phyloP scores from a whole-genome alignment of 2,329 filamentous ascomycete genomes.

The Penicillium occitanis region DNA sequence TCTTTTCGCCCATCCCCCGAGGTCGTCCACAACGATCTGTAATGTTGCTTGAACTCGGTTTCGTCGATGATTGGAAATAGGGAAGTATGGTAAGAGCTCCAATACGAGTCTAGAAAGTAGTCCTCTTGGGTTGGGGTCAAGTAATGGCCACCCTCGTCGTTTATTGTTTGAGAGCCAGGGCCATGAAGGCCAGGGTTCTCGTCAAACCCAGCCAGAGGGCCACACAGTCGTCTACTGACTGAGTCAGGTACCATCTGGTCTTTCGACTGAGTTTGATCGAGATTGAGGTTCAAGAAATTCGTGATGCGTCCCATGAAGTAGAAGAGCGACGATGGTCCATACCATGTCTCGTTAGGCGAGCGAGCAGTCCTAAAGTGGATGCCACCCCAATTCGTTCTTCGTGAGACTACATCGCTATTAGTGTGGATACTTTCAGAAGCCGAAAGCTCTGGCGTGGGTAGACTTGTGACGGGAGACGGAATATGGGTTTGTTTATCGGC shows the following conservation, averaged over 20 bases:
- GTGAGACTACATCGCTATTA: slow-evolving; percentile 20
- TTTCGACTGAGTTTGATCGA: slow-evolving; percentile 35
- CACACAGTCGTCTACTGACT: slow-evolving; percentile 24
- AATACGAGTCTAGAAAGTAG: slow-evolving; percentile 50
- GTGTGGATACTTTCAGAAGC: background rate
- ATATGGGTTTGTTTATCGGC: slow-evolving; percentile 31
- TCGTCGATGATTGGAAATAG: slow-evolving; percentile 48
- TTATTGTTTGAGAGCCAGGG: slow-evolving; percentile 19
- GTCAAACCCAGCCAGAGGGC: slow-evolving; percentile 19
- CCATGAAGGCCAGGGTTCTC: background rate
- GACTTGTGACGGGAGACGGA: background rate
- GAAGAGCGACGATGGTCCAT: slow-evolving; percentile 48
- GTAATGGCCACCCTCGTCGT: slow-evolving; percentile 26
- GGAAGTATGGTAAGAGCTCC: slow-evolving; percentile 48
- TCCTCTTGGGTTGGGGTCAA: slow-evolving; percentile 48
- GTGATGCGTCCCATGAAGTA: slow-evolving; percentile 50
- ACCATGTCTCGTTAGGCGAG: slow-evolving; percentile 42
- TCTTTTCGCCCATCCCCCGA: slow-evolving; percentile 36
- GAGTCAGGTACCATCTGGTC: slow-evolving; percentile 35
- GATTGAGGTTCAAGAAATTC: slow-evolving; percentile 35
- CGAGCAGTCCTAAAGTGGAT: slow-evolving; percentile 41
- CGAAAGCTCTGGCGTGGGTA: slow-evolving; percentile 11
- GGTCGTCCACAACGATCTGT: slow-evolving; percentile 44
- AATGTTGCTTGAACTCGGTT: slow-evolving; percentile 46
- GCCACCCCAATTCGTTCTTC: slow-evolving; percentile 39